phyloP scores from a whole-genome alignment of 805 yeast genomes.

The Wickerhamiella domercqiae region DNA sequence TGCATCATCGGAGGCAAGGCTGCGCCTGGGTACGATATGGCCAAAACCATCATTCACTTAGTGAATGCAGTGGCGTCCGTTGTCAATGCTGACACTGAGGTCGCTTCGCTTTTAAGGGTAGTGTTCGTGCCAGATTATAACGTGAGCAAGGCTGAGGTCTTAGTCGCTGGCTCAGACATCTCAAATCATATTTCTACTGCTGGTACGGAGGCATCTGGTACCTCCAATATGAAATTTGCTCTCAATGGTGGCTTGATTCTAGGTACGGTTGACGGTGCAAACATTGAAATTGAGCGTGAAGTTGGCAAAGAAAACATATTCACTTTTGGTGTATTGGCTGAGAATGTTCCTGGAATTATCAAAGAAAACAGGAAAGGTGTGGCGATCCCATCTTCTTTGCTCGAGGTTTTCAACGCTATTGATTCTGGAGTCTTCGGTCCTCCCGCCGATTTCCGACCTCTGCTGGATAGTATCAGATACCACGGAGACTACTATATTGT shows the following conservation, averaged over 20 bases:
- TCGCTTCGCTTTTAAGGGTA: slow-evolving; percentile 66
- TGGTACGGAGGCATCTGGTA: slow-evolving; percentile 94
- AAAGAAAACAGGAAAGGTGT: slow-evolving; percentile 53
- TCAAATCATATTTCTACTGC: slow-evolving; percentile 94
- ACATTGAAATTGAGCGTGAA: slow-evolving; percentile 87
- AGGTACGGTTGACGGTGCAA: slow-evolving; percentile 96
- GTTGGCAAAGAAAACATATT: slow-evolving; percentile 87
- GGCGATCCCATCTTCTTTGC: slow-evolving; percentile 42
- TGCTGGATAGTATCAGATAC: slow-evolving; percentile 50
- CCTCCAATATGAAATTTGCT: slow-evolving; percentile 91
- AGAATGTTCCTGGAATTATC: slow-evolving; percentile 75
- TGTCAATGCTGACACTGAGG: slow-evolving; percentile 60
- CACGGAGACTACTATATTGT: slow-evolving; percentile 83
- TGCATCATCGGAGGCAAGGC: slow-evolving; percentile 85
- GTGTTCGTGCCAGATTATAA: slow-evolving; percentile 85
- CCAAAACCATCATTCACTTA: slow-evolving; percentile 76
- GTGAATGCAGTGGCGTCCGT: slow-evolving; percentile 70
- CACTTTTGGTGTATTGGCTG: slow-evolving; percentile 80
- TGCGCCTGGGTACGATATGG: slow-evolving; percentile 97
- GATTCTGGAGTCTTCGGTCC: slow-evolving; percentile 61
- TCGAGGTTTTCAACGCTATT: slow-evolving; percentile 48
- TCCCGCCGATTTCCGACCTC: slow-evolving; percentile 39
- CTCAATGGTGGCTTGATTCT: slow-evolving; percentile 85
- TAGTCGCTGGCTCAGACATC: slow-evolving; percentile 78
- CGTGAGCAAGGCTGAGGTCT: slow-evolving; percentile 85